A percentile compares a stretch with the other conserved stretches of the same genome.
phyloP scores from a whole-genome alignment of 164 flowering plant species.

The Nymphaea thermarum region DNA sequence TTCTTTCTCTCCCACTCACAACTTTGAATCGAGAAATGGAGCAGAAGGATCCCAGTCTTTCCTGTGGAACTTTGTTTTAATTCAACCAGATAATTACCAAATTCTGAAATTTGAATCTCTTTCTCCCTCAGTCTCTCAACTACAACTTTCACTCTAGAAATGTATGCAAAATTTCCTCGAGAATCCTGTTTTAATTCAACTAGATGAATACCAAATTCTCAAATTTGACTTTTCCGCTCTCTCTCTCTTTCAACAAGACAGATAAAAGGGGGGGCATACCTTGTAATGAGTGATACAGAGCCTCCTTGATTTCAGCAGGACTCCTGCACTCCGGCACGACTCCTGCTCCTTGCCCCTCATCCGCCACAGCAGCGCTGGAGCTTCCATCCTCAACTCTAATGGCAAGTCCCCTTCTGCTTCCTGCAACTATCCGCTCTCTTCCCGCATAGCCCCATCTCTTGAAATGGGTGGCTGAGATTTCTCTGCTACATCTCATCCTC shows the following conservation, averaged over 20 bases:
- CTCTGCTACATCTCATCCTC: constrained; percentile 12
- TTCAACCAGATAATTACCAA: too few species aligned
- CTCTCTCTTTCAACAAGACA: not conserved
- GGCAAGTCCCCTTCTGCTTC: constrained; percentile 18
- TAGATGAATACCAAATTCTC: too few species aligned
- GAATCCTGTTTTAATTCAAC: too few species aligned
- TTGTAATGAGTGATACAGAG: constrained; percentile 25
- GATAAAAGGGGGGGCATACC: not conserved
- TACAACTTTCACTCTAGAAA: too few species aligned
- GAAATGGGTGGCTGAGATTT: constrained; percentile 17
- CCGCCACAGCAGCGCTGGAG: constrained; percentile 11
- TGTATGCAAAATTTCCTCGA: too few species aligned
- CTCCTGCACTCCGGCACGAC: constrained; percentile 10
- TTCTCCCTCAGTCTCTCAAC: too few species aligned
- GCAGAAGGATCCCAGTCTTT: too few species aligned
- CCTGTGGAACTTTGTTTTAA: too few species aligned
- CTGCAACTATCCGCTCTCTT: constrained; percentile 10
- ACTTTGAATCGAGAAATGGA: too few species aligned
- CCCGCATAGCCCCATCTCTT: constrained; percentile 10
- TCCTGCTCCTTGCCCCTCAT: not conserved
- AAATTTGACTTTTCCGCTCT: not conserved
- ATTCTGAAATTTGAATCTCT: too few species aligned
- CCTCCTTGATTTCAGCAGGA: constrained; percentile 30
- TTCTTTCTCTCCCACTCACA: too few species aligned
- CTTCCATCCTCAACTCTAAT: constrained; percentile 30